Evolutionary conservation across 768 basidiomycete species (phyloP), one percentile per base, ranked within the genome.

Genomic region (Lyophyllum shimeji): DNA sequence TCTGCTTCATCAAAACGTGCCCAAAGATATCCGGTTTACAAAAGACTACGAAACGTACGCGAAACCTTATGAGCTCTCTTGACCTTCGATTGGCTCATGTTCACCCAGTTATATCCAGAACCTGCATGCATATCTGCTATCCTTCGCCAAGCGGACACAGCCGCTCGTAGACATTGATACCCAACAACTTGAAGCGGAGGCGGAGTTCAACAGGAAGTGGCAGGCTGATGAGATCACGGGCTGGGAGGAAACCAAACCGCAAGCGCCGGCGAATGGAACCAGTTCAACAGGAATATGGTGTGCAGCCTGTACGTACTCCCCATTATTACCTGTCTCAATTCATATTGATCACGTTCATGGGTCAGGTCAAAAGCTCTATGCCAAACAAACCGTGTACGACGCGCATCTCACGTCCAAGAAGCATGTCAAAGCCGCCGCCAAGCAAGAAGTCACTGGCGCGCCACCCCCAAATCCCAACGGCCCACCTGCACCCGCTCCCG

Each of bases 321-420:
- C 45, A 15, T 34, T 43, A 15, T 34, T 44, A 39, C 25, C 39
- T 43, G 52, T 34, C 54, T 55, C 37, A 47, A 37, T 43, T 13
- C n/a, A 31, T 18, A 51, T 46, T 53, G 31, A 50, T 57, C 43
- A 52, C n/a, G 2, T 44, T 8, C 7, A 17, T 13, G 31, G 48
- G 1, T 18, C 53, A 98, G 95, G 95, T 69, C 94, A 98, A 72
- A 97, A 95, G 68, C 77, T 83, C 55, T 98, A 98, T 71, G 84
- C 95, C 12, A 99, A 98, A 71, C 93, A 98, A 71, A 98, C 97
- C 0, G 97, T 99, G 8, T 99, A 95, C 69, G 92, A 97, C 59
- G 95, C 95, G 1, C 97, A 98, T 68, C 71, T 98, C 50, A 93
- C 86, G 1, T 96, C 95, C 20, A 98, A 95, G 76, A 98, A 94